Percentiles rank a stretch among this genome's conserved stretches.
Evolutionary conservation across 139 green algal species (phyloP).

Genomic region (Chlamydomonas sphaeroides): DNA sequence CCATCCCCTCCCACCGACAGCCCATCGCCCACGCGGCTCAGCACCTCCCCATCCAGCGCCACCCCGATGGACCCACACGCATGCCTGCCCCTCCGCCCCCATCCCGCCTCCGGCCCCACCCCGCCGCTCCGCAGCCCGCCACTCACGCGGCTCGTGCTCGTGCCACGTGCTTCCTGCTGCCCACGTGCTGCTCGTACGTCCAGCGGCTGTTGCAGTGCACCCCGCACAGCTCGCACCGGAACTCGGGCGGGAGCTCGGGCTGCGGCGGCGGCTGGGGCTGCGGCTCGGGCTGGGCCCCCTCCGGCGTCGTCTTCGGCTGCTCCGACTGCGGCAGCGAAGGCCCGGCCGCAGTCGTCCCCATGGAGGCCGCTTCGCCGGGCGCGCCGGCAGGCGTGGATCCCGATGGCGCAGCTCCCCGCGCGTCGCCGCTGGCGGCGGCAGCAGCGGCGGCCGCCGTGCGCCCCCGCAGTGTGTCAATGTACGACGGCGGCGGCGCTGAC

Average conservation of each 20-base stretch:
- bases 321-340: background rate
- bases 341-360: no score
- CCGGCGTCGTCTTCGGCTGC: background rate
- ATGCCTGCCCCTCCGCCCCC: background rate
- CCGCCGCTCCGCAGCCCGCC: no score
- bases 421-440: background rate
- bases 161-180: slow-evolving; percentile 56
- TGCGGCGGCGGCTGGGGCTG: background rate
- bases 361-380: background rate
- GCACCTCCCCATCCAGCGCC: no score
- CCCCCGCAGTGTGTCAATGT: background rate
- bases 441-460: background rate
- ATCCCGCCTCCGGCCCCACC: no score
- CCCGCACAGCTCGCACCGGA: slow-evolving; percentile 53
- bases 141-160: slow-evolving; percentile 16
- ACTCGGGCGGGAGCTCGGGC: slow-evolving; percentile 26
- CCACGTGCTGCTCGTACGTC: slow-evolving; percentile 66
- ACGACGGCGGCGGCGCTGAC: background rate
- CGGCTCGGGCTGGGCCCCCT: background rate
- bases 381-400: no score
- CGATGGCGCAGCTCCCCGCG: background rate
- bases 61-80: no score
- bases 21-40: no score
- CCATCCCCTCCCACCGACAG: no score
- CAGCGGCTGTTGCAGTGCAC: slow-evolving; percentile 57